Conservation (phyloP, 2,329 filamentous ascomycete species). For the Penicillium olsonii region DNA sequence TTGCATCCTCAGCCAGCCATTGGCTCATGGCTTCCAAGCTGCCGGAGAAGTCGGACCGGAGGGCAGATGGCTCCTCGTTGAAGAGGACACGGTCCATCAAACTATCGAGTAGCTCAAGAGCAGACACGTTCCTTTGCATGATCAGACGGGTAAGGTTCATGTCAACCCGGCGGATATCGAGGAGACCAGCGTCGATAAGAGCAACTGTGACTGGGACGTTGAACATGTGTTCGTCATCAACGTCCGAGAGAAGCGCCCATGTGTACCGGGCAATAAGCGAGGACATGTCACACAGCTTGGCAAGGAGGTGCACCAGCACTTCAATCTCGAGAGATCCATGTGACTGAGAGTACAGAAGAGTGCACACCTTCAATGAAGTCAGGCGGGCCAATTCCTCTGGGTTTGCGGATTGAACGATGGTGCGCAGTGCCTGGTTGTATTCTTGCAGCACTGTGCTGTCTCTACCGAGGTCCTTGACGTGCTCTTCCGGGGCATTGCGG, state of each 20-base stretch:
- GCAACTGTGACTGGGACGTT: conserved; percentile 63
- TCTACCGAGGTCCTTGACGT: conserved; percentile 58
- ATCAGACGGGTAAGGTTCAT: conserved; percentile 73
- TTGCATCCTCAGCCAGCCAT: conserved; percentile 76
- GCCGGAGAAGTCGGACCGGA: conserved; percentile 82
- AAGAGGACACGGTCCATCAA: conserved; percentile 78
- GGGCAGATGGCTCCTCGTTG: conserved; percentile 72
- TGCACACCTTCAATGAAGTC: conserved; percentile 59
- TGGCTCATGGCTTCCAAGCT: conserved; percentile 78
- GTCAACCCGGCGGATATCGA: conserved; percentile 68
- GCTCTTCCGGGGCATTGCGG: conserved; percentile 59
- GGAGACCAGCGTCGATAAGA: conserved; percentile 60
- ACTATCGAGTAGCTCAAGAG: conserved; percentile 76
- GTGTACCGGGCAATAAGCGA: conserved; percentile 56
- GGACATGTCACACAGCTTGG: conserved; percentile 64
- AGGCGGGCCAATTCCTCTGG: conserved; percentile 59
- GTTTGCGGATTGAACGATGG: conserved; percentile 56
- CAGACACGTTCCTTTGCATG: conserved; percentile 67
- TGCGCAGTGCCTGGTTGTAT: conserved; percentile 58
- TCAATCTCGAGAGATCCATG: conserved; percentile 62
- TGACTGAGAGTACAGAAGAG: conserved; percentile 57
- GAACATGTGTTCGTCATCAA: conserved; percentile 63
- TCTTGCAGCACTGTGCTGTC: conserved; percentile 58
- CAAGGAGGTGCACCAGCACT: conserved; percentile 62
- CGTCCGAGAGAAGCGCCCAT: conserved; percentile 50